A percentile compares a stretch with the other conserved stretches of the same genome.
phyloP scores from a whole-genome alignment of 345 rosid species.

The Geranium brycei region DNA sequence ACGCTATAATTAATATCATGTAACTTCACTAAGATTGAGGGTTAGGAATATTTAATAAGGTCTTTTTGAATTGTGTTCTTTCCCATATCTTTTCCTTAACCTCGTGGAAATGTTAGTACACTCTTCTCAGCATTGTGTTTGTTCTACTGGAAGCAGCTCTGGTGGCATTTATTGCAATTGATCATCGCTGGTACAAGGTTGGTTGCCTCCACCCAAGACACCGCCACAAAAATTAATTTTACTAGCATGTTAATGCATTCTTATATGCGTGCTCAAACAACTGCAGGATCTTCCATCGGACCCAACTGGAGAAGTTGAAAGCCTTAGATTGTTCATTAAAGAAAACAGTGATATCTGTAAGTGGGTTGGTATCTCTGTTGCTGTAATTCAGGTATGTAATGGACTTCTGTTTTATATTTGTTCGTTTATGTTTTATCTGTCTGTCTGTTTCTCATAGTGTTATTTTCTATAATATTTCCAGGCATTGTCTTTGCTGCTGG shows the following conservation, averaged over 20 bases:
- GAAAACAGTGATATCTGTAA: slow-evolving; percentile 58
- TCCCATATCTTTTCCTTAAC: slow-evolving; percentile 18
- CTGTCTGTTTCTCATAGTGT: slow-evolving; percentile 3
- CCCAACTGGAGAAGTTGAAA: slow-evolving; percentile 78
- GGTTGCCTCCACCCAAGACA: slow-evolving; percentile 6
- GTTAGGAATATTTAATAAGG: too few relatives aligned
- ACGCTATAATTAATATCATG: too few relatives aligned
- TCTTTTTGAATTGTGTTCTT: too few relatives aligned
- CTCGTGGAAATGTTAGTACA: slow-evolving; percentile 32
- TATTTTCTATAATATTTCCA: slow-evolving; percentile 16
- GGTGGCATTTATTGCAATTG: slow-evolving; percentile 71
- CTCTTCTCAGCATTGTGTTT: slow-evolving; percentile 47
- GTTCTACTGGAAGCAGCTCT: slow-evolving; percentile 62
- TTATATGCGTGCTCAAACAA: neutral
- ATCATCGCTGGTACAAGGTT: slow-evolving; percentile 77
- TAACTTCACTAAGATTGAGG: neutral
- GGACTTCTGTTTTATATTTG: neutral
- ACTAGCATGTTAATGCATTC: neutral
- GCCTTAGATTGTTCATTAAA: slow-evolving; percentile 52
- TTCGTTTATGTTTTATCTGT: neutral
- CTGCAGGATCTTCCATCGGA: slow-evolving; percentile 77
- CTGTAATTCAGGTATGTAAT: slow-evolving; percentile 48
- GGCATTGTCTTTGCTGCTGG: slow-evolving; percentile 57
- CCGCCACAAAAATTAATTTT: neutral
- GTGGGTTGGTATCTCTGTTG: slow-evolving; percentile 68